Evolutionary conservation across 129 eudicot species (phyloP), one percentile per base, ranked within the genome.

Genomic region (Erigeron canadensis): DNA sequence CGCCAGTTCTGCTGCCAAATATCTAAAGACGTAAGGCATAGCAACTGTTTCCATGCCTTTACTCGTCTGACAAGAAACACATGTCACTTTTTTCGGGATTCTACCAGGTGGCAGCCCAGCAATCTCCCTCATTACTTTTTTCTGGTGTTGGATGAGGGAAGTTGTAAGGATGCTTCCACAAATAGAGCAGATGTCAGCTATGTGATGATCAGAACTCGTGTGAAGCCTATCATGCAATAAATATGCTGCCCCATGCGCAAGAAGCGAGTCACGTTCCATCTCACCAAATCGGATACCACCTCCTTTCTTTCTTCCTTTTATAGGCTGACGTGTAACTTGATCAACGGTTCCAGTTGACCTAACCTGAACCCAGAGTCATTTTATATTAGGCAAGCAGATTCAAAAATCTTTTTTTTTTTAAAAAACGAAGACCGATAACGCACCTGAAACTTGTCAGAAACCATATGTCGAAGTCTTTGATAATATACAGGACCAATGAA

Each of bases 281-380:
- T 94, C 98, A 13, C 98, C 98, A 70, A 94, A 94, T 5, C 98
- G 86, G 51, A 94, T 70, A 79, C 98, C 98, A 11, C 98, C 98
- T 63, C 98, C 98, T 8, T 75, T 89, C 75, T 94, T 94, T 75
- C 98, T 85, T 37, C 98, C 98, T 64, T 94, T 87, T 18, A 94
- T 87, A 10, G 98, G 98, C 69, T 94, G 98, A 23, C 97, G 79
- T 3, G 98, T 94, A 47, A 87, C 79, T 71, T 81, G 95, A 73
- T 94, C 98, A 2, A 94, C 93, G 7, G 67, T 77, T 72, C 98
- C 98, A 0, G 95, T 89, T 11, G 98, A 89, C 37, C 98, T 87
- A 17, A 89, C 98, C 98, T 92, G 83, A 23, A 61, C 59, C 61
- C 43, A 54, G 60, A 48, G 28, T 38, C 5, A 3, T 22, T 28